Conservation (phyloP, 2,329 filamentous ascomycete species). For the Botrytis fabae region DNA sequence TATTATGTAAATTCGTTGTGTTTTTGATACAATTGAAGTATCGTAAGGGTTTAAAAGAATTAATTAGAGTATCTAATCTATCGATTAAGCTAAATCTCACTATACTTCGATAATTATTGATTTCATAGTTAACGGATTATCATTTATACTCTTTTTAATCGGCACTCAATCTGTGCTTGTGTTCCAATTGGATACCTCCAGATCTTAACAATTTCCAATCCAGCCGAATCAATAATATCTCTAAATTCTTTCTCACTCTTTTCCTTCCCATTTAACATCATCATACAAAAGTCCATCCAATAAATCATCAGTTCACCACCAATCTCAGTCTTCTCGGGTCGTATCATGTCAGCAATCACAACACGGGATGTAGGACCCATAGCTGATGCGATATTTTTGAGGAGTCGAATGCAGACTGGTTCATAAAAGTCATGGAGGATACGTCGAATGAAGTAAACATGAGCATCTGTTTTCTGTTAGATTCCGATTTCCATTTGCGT, state of each 20-base stretch:
- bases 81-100: too few species aligned
- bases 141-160: not conserved
- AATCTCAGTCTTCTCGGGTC: not conserved
- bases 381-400: slow-evolving; percentile 4
- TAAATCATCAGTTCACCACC: not conserved
- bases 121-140: not conserved
- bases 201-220: not conserved
- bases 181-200: not conserved
- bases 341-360: not conserved
- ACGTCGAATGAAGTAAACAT: slow-evolving; percentile 10
- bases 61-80: not conserved
- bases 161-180: not conserved
- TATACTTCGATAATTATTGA: too few species aligned
- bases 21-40: not conserved
- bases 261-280: not conserved
- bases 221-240: not conserved
- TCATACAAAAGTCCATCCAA: not conserved
- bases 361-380: not conserved
- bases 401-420: not conserved
- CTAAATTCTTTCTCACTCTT: not conserved
- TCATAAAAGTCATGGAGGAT: slow-evolving; percentile 13
- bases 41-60: not conserved
- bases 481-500: not conserved
- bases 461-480: not conserved
- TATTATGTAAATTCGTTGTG: not conserved